These are phyloP conservation scores for Phalaenopsis equestris DNA, from an alignment of 106 monocot genomes.

Conservation along the genomic window DNA sequence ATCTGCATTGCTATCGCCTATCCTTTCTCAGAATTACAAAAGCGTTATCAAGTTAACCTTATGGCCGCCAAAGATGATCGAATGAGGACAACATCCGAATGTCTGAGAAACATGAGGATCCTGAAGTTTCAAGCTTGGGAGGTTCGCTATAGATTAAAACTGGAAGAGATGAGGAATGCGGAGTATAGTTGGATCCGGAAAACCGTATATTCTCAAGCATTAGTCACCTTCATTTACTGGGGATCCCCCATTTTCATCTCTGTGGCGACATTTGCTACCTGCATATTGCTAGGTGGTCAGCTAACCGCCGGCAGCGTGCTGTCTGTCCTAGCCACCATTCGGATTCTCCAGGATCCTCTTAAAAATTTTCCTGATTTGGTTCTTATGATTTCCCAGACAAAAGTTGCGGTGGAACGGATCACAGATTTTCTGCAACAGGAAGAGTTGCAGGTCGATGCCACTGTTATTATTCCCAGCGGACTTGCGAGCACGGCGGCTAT, in stretches of 20 bases:
- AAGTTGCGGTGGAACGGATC: constrained; percentile 81
- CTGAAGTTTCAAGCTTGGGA: constrained; percentile 98
- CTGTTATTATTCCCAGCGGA: constrained; percentile 37
- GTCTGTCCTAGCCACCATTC: constrained; percentile 88
- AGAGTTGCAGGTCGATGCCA: constrained; percentile 72
- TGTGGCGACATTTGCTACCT: constrained; percentile 77
- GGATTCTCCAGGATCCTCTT: constrained; percentile 90
- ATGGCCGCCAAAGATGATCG: constrained; percentile 96
- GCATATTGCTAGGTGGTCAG: constrained; percentile 59
- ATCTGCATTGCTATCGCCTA: constrained; percentile 75
- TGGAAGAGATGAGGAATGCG: constrained; percentile 83
- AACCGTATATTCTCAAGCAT: constrained; percentile 74
- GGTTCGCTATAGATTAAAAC: constrained; percentile 55
- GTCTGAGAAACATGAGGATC: constrained; percentile 93
- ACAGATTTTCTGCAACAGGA: constrained; percentile 67
- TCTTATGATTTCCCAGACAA: constrained; percentile 90
- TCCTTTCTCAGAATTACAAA: constrained; percentile 85
- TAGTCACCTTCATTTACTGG: constrained; percentile 92
- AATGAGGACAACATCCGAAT: constrained; percentile 96
- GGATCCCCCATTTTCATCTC: constrained; percentile 94
- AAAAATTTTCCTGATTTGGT: constrained; percentile 92
- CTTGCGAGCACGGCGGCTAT: constrained; percentile 44
- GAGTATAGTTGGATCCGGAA: constrained; percentile 76
- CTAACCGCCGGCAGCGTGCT: constrained; percentile 89
- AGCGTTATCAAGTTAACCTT: constrained; percentile 80